phyloP scores from a whole-genome alignment of 148 eudicot genomes.

The Vaccinium vitisidaea region DNA sequence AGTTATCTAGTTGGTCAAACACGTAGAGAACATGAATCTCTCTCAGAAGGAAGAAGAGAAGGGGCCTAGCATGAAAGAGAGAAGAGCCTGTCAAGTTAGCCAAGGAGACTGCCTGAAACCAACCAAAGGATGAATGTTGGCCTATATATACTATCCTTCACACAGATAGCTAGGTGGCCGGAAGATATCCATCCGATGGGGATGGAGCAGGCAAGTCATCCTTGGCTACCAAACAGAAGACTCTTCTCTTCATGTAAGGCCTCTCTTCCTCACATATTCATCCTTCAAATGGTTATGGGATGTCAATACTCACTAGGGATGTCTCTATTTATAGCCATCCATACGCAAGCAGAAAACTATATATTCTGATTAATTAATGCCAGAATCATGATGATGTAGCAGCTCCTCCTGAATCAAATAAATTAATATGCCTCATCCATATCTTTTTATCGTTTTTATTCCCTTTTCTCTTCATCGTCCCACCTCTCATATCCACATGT shows the following conservation, averaged over 20 bases:
- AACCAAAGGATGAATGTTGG: constrained; percentile 5
- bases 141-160: neutral
- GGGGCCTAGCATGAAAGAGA: constrained; percentile 12
- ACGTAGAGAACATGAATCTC: neutral
- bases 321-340: constrained; percentile 11
- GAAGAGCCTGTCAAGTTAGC: constrained; percentile 14
- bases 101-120: constrained; percentile 19
- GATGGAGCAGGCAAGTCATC: constrained; percentile 19
- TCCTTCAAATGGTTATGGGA: constrained; percentile 2
- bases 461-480: neutral
- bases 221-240: constrained; percentile 14
- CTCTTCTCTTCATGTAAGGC: constrained; percentile 13
- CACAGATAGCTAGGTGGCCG: neutral
- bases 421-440: neutral
- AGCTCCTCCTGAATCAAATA: neutral
- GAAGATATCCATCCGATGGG: neutral
- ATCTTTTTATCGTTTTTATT: neutral
- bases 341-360: neutral
- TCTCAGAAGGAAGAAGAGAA: neutral
- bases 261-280: neutral
- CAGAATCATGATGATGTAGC: neutral
- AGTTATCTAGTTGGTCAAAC: neutral
- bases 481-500: neutral
- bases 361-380: neutral
- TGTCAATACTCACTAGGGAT: neutral